Evolutionary conservation across 2,329 filamentous ascomycete species (phyloP).

Genomic region (Epichloe gansuensis): DNA sequence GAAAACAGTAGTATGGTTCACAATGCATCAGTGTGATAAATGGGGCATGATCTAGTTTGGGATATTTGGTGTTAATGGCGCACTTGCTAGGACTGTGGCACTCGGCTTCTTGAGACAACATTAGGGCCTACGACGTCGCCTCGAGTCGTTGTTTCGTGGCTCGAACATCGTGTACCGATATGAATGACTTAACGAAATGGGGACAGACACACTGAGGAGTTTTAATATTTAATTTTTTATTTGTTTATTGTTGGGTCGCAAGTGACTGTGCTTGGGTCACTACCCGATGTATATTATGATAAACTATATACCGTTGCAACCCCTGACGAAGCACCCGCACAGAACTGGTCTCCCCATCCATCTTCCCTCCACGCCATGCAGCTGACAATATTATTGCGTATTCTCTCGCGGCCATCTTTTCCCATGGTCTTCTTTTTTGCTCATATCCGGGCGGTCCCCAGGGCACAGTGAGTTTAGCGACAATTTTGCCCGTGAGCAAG

Average conservation of each 20-base stretch:
- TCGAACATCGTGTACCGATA: conserved; percentile 1
- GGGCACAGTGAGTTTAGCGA: conserved; percentile 47
- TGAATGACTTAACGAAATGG: conserved; percentile 3
- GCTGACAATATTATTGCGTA: conserved; percentile 46
- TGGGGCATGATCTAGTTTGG: background rate
- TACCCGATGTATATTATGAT: conserved; percentile 13
- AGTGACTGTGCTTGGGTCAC: background rate
- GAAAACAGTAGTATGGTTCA: background rate
- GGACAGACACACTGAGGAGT: background rate
- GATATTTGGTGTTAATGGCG: conserved; percentile 6
- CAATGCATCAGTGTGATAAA: background rate
- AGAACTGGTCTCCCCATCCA: conserved; percentile 53
- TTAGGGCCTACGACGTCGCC: background rate
- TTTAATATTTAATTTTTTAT: background rate
- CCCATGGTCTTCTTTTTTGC: conserved; percentile 40
- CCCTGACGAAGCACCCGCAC: conserved; percentile 52
- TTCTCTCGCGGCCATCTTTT: conserved; percentile 47
- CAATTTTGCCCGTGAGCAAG: conserved; percentile 57
- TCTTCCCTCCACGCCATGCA: conserved; percentile 51
- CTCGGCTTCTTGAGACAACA: background rate
- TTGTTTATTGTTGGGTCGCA: background rate
- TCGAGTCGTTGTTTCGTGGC: background rate
- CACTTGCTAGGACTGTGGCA: background rate
- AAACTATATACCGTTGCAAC: conserved; percentile 51
- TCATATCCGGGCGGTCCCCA: conserved; percentile 42